Percentiles rank a stretch among this genome's conserved stretches.
Evolutionary conservation across 768 basidiomycete species (phyloP).

Genomic region (Naematelia encephala): DNA sequence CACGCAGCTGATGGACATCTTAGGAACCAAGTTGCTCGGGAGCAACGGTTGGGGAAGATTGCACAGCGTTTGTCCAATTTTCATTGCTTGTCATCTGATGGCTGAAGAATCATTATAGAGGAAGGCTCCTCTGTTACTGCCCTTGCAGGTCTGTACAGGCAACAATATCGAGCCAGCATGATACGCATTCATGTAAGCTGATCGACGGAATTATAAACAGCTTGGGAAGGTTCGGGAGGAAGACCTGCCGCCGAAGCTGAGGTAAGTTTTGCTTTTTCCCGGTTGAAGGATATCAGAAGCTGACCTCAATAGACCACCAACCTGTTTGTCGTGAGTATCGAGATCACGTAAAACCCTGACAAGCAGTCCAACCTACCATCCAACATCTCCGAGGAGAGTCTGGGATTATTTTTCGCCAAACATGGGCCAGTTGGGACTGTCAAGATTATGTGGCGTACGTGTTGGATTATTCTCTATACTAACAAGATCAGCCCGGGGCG

Average conservation of each 20-base stretch:
- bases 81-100: neutral
- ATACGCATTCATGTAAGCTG: conserved; percentile 15
- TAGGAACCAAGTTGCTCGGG: conserved; percentile 89
- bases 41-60: conserved; percentile 63
- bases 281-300: neutral
- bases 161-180: neutral
- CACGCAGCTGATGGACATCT: neutral
- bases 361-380: conserved; percentile 69
- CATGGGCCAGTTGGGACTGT: conserved; percentile 74
- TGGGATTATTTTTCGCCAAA: conserved; percentile 88
- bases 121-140: conserved; percentile 74
- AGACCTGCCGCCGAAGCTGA: conserved; percentile 84
- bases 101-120: conserved; percentile 21
- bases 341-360: neutral
- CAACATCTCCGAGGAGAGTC: conserved; percentile 75
- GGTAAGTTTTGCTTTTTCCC: conserved; percentile 55
- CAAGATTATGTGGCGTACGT: conserved; percentile 83
- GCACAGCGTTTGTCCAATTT: conserved; percentile 37
- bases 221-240: conserved; percentile 86
- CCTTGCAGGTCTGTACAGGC: conserved; percentile 65
- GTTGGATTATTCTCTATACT: neutral
- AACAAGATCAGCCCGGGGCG: conserved; percentile 56
- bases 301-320: conserved; percentile 72
- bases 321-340: conserved; percentile 68
- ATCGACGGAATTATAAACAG: conserved; percentile 52